Base-by-base conservation (phyloP, 2,329 filamentous ascomycete genomes). In the Hypocrella siamensis region DNA sequence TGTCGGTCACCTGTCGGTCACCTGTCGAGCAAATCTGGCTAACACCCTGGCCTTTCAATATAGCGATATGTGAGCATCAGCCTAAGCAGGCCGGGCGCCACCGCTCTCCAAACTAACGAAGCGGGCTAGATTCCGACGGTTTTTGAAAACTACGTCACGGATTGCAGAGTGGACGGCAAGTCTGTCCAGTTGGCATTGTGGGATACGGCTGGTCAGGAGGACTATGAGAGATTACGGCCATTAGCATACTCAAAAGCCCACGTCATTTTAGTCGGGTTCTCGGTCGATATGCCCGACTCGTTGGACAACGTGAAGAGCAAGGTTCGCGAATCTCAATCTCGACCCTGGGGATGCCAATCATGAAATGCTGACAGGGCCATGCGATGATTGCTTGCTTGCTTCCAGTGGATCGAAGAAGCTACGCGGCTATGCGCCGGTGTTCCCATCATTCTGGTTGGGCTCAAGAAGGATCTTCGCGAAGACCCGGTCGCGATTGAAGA, bases 131-230 rank as follows among this genome's bases (percentile, higher is more conserved):
- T 93, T 31, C 90, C 90, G 2, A 98, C 90, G 29, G 90, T 98
- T 24, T 98, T 98, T 57, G 90, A 98, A 54, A 98, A 98, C 62
- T 98, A 98, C 51, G 90, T 98, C 42, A 98, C 90, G 45, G 90
- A 98, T 61, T 98, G 90, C 59, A 73, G 88, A 61, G 90, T 98
- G 38, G 90, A 98, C 53, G 90, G 90, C 49, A 93, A 93, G 55
- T 93, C 84, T n/a, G 90, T 98, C 25, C 90, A 98, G 61, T 69
- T 98, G 40, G 90, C 90, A 31, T 65, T 98, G 46, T 98, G 90
- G 90, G 90, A 98, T 75, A 98, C 90, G n/a, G 90, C 90, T 31
- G 90, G 90, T 38, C 90, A 98, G 58, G 90, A 98, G 68, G 90
- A 98, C 54, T 98, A 98, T 56, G 90, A 98, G 58, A 72, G 90